phyloP scores from a whole-genome alignment of 805 yeast genomes.

The Lipomyces kockii region DNA sequence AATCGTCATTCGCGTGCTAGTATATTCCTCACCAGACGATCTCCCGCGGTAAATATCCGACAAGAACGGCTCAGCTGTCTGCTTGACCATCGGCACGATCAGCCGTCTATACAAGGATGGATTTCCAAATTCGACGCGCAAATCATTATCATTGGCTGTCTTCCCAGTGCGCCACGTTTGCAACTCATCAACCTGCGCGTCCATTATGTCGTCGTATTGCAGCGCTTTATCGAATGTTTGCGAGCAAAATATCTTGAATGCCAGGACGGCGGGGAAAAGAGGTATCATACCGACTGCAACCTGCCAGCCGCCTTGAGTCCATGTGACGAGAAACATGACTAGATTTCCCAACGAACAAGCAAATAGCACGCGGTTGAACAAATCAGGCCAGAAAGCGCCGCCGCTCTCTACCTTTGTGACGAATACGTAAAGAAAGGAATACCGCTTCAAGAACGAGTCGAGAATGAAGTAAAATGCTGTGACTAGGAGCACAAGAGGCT shows the following conservation, averaged over 20 bases:
- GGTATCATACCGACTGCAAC: constrained; percentile 45
- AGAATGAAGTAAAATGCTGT: constrained; percentile 42
- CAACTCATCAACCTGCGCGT: constrained; percentile 6
- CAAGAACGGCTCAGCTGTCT: constrained; percentile 10
- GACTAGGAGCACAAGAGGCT: constrained; percentile 47
- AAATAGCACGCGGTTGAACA: constrained; percentile 44
- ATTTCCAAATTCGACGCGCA: constrained; percentile 29
- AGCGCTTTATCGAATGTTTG: constrained; percentile 10
- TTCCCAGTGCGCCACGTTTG: not conserved
- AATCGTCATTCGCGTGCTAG: constrained; percentile 1
- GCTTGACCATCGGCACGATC: constrained; percentile 33
- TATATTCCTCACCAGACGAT: not conserved
- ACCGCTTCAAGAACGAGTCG: constrained; percentile 45
- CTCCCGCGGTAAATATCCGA: constrained; percentile 5
- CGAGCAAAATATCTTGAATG: constrained; percentile 41
- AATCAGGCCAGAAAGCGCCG: constrained; percentile 47
- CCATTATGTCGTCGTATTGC: constrained; percentile 14
- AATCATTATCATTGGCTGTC: constrained; percentile 8
- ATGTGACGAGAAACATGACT: constrained; percentile 46
- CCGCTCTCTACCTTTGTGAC: constrained; percentile 48
- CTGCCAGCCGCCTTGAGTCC: constrained; percentile 47
- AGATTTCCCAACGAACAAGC: constrained; percentile 47
- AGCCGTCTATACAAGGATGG: constrained; percentile 27
- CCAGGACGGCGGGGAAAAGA: constrained; percentile 40
- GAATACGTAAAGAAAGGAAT: constrained; percentile 45